Base-by-base conservation (phyloP, 371 early-diverging fungal species). In the Mortierella sp. region DNA sequence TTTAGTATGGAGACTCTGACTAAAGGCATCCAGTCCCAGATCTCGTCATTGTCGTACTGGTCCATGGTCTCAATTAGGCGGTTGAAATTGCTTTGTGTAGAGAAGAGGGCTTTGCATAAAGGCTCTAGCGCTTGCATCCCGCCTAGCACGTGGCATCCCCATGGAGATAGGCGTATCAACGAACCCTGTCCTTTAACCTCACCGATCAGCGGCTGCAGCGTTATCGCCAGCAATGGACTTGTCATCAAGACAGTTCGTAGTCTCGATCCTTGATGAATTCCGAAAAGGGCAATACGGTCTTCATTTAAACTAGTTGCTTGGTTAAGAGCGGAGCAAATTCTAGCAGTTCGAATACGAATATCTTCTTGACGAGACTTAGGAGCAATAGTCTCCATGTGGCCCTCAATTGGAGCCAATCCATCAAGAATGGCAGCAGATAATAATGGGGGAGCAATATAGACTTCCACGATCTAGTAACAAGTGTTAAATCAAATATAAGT, bases 1-100 rank as follows among this genome's bases (percentile, higher is more conserved):
- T 35, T 17, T 28, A 63, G 26, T 7, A 15, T n/a, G 9, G 60
- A 43, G 15, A 76, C 47, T 19, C 34, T 10, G 15, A 29, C 13
- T 15, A n/a, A n/a, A 13, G 58, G 58, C n/a, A 58, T 17, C 72
- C 72, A 77, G 43, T 77, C 61, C 77, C 77, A 77, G 19, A 77
- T 61, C 62, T 72, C 64, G 3, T 68, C 77, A 22, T 56, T 32
- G 1, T 68, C 77, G 0, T 31, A 26, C 1, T 28, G 32, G 34
- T 64, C 61, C n/a, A 77, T 9, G 13, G 72, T 43, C 0, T 68
- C 77, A 13, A 77, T 26, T 19, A 72, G 32, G 19, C 64, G 45
- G 22, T 72, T 72, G 40, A 72, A 72, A 29, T 66, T 65, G 1
- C 71, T 66, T 12, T 66, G 59, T 0, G 77, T 49, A 1, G 77